phyloP scores from a whole-genome alignment of 2,329 filamentous ascomycete species.

The Penicillium polonicum region DNA sequence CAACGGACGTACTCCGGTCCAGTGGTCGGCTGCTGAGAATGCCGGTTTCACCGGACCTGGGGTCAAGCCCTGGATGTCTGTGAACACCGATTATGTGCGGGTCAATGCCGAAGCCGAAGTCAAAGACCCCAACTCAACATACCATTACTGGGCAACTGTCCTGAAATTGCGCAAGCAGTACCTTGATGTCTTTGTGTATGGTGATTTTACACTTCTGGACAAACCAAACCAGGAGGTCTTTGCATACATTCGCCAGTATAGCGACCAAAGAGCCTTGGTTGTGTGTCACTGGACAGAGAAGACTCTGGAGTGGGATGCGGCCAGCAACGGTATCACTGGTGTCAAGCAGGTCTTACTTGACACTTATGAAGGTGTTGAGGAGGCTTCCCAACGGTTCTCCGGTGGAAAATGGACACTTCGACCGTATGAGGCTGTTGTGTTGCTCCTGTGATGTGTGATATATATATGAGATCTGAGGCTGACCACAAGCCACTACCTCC shows the following conservation, averaged over 20 bases:
- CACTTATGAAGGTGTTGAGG: conserved; percentile 28
- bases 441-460: conserved; percentile 24
- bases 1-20: conserved; percentile 69
- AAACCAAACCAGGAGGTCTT: conserved; percentile 55
- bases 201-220: conserved; percentile 59
- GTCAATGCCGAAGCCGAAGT: conserved; percentile 59
- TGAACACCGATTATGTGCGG: conserved; percentile 61
- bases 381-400: conserved; percentile 24
- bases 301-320: conserved; percentile 33
- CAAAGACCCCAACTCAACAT: conserved; percentile 49
- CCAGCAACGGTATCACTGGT: conserved; percentile 26
- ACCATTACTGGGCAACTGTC: conserved; percentile 61
- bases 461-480: background rate
- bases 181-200: conserved; percentile 66
- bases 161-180: conserved; percentile 61
- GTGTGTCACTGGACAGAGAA: conserved; percentile 38
- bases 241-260: conserved; percentile 51
- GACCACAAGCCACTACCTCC: background rate
- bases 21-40: conserved; percentile 62
- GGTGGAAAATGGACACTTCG: conserved; percentile 31
- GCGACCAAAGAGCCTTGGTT: conserved; percentile 35
- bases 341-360: conserved; percentile 34
- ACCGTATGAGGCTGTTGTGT: conserved; percentile 36
- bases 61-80: conserved; percentile 66
- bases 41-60: conserved; percentile 62